Conservation (phyloP, 768 basidiomycete genomes). For the Postia placenta region DNA sequence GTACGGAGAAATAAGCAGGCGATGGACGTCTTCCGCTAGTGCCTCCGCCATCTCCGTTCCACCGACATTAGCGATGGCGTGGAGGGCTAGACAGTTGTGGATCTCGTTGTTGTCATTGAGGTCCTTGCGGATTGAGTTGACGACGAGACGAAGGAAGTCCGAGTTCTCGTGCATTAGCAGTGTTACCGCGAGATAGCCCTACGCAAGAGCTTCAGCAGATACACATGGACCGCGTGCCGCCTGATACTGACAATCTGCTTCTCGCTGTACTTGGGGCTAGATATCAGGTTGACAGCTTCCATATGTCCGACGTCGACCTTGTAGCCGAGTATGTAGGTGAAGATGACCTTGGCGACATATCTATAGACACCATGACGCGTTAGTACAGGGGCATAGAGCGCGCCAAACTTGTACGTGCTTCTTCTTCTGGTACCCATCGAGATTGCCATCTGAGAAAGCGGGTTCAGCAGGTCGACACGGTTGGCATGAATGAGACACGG, state of each 20-base stretch:
- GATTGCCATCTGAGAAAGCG: conserved; percentile 57
- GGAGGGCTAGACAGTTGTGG: conserved; percentile 92
- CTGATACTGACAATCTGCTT: conserved; percentile 84
- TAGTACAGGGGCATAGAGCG: not conserved
- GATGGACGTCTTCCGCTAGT: conserved; percentile 88
- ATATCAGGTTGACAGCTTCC: conserved; percentile 98
- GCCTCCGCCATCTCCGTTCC: conserved; percentile 99
- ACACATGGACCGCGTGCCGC: conserved; percentile 1
- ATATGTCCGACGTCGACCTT: conserved; percentile 99
- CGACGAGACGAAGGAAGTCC: conserved; percentile 91
- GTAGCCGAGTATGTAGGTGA: conserved; percentile 98
- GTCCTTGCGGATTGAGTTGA: conserved; percentile 98
- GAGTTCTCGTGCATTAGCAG: conserved; percentile 99
- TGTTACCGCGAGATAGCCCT: conserved; percentile 98
- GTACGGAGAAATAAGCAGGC: conserved; percentile 90
- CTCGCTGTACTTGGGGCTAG: conserved; percentile 92
- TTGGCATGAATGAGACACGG: conserved; percentile 3
- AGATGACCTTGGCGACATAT: conserved; percentile 98
- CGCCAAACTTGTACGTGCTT: conserved; percentile 47
- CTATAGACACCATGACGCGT: conserved; percentile 30
- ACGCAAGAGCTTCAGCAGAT: not conserved
- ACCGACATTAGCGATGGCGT: conserved; percentile 97
- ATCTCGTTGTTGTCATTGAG: conserved; percentile 91
- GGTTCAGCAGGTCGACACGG: not conserved
- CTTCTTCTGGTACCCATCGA: conserved; percentile 90